Evolutionary conservation across 75 land plant genomes (phyloP).

Genomic region (Selaginella moellendorffii): DNA sequence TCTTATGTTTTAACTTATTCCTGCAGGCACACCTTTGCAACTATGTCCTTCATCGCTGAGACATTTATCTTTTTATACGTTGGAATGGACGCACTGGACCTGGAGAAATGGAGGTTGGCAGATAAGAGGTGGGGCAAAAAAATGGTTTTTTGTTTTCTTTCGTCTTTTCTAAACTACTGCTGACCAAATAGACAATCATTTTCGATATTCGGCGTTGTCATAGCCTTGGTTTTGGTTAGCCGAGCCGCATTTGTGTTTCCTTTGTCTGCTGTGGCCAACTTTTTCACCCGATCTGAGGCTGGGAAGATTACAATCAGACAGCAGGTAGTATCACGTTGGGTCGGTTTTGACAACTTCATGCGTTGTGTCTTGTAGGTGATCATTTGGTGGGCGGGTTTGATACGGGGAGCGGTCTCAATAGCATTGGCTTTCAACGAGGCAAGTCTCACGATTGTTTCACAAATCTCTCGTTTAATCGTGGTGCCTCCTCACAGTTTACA

Average conservation of each 20-base stretch:
- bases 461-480: too few species aligned
- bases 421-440: constrained; percentile 94
- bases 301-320: constrained; percentile 46
- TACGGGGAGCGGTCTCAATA: constrained; percentile 90
- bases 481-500: constrained; percentile 80
- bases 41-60: constrained; percentile 83
- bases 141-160: neutral
- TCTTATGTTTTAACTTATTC: too few species aligned
- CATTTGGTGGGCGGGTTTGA: constrained; percentile 64
- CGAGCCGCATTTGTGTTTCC: constrained; percentile 86
- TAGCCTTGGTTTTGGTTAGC: constrained; percentile 46
- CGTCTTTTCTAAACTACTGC: too few species aligned
- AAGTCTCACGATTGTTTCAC: too few species aligned
- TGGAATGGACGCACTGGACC: constrained; percentile 86
- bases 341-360: too few species aligned
- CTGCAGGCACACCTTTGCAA: constrained; percentile 65
- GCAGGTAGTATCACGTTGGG: constrained; percentile 43
- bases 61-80: constrained; percentile 76
- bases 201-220: constrained; percentile 35
- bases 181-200: neutral
- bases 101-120: constrained; percentile 61
- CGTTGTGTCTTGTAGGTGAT: constrained; percentile 20
- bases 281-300: constrained; percentile 17
- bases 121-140: too few species aligned
- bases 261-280: constrained; percentile 60